These are phyloP conservation scores for Phialophora verrucosa DNA, from an alignment of 2,329 filamentous ascomycete genomes.

Conservation along the genomic window DNA sequence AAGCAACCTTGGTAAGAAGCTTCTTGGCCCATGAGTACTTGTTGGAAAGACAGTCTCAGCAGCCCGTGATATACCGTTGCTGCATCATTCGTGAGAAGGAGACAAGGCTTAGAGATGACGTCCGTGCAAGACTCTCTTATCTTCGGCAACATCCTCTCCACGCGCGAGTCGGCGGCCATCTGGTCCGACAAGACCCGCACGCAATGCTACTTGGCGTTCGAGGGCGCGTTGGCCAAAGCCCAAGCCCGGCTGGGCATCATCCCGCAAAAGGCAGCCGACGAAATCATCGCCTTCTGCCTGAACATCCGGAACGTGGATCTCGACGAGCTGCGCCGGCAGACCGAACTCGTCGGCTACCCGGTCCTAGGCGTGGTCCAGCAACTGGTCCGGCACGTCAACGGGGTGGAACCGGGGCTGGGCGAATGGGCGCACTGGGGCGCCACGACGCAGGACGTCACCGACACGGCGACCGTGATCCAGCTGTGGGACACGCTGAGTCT, in stretches of 20 bases:
- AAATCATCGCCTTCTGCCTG: constrained; percentile 36
- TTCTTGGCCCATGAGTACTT: background rate
- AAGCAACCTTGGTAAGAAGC: background rate
- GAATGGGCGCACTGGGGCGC: constrained; percentile 39
- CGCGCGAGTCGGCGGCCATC: constrained; percentile 35
- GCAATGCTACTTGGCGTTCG: constrained; percentile 37
- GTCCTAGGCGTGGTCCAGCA: constrained; percentile 38
- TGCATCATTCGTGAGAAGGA: background rate
- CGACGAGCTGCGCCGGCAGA: constrained; percentile 33
- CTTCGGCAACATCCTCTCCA: constrained; percentile 39
- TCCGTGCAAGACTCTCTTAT: constrained; percentile 39
- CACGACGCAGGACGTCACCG: constrained; percentile 39
- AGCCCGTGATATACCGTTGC: background rate
- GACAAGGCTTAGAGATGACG: constrained; percentile 23
- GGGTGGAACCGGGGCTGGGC: constrained; percentile 31
- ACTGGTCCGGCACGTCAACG: constrained; percentile 36
- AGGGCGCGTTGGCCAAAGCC: constrained; percentile 36
- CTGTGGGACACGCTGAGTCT: constrained; percentile 38
- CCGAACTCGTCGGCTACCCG: constrained; percentile 38
- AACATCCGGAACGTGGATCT: constrained; percentile 36
- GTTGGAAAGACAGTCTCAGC: background rate
- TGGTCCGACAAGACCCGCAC: constrained; percentile 39
- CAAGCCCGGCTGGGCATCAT: constrained; percentile 38
- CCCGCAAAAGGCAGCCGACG: constrained; percentile 35
- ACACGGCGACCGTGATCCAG: constrained; percentile 39